These are phyloP conservation scores for Vicia faba DNA, from an alignment of 306 rosid genomes.

Conservation along the genomic window DNA sequence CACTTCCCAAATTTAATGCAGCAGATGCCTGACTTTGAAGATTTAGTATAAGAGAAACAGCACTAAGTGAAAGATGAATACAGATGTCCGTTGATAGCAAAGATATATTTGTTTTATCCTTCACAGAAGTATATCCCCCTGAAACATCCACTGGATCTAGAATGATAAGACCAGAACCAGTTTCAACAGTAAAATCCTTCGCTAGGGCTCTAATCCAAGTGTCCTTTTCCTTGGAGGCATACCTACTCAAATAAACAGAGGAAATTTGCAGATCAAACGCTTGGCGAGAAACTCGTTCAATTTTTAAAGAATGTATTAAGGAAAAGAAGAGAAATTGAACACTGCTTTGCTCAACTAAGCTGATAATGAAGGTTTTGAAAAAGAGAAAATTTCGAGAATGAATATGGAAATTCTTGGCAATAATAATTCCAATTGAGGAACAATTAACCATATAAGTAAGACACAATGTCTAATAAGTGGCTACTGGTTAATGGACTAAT, in stretches of 20 bases:
- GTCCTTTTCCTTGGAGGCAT: conserved; percentile 92
- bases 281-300: neutral
- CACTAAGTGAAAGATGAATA: conserved; percentile 94
- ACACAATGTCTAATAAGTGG: conserved; percentile 19
- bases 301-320: neutral
- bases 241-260: conserved; percentile 58
- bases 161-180: conserved; percentile 94
- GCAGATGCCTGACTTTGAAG: conserved; percentile 82
- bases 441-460: conserved; percentile 21
- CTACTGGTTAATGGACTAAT: conserved; percentile 26
- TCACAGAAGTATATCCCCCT: conserved; percentile 94
- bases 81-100: conserved; percentile 79
- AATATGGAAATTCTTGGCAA: conserved; percentile 30
- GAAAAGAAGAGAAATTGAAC: conserved; percentile 1
- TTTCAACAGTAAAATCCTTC: conserved; percentile 91
- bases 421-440: conserved; percentile 25
- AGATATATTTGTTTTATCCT: conserved; percentile 92
- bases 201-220: conserved; percentile 92
- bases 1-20: conserved; percentile 78
- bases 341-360: conserved; percentile 2
- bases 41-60: conserved; percentile 78
- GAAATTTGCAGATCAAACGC: conserved; percentile 32
- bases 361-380: neutral
- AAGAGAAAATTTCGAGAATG: conserved; percentile 10
- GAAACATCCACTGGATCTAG: conserved; percentile 95